Base-by-base conservation (phyloP, 2,329 filamentous ascomycete genomes). In the Rhynchosporium graminicola region DNA sequence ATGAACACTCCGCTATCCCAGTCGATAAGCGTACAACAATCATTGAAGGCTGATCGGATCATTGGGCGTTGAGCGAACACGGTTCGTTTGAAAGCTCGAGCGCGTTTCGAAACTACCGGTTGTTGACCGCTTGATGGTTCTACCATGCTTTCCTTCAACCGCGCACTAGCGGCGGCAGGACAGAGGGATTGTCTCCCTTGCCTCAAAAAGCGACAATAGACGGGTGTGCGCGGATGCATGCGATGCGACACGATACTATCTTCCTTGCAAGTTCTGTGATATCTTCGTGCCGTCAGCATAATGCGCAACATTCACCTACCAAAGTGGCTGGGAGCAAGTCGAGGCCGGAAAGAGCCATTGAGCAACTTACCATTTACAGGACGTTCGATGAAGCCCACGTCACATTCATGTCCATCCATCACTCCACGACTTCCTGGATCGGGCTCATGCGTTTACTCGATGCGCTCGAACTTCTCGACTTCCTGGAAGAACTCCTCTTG, bases 401-500 rank as follows among this genome's bases (percentile, higher is more conserved):
- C 31, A 51, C 40, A 52, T 60, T 9, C 33, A 31, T 20, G 42
- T 43, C 57, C 58, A 59, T 58, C 79, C 75, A 79, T 79, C 75
- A 79, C 71, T 80, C 78, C 55, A 70, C 73, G 45, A 74, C 75
- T 76, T 87, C 84, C 68, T 77, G 71, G 71, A 86, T 86, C 63
- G 83, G 79, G 57, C 82, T 77, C 78, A 87, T 84, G 73, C 81
- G 83, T 77, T 83, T 85, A 73, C 77, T 77, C 38, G 72, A 72
- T 66, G 74, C 72, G 55, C 68, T 68, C 10, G 58, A 52, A 38
- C 66, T 68, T 59, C 69, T 67, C 47, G 71, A 71, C 59, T 72
- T 73, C 62, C 64, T 68, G 1, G 74, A 73, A 65, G 74, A 75
- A 67, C 72, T 69, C 20, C 65, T 67, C 36, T 64, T 67, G 29